Percentiles rank a stretch among this genome's conserved stretches.
Evolutionary conservation across 2,329 filamentous ascomycete genomes (phyloP).

Genomic region (Alternaria viburni): DNA sequence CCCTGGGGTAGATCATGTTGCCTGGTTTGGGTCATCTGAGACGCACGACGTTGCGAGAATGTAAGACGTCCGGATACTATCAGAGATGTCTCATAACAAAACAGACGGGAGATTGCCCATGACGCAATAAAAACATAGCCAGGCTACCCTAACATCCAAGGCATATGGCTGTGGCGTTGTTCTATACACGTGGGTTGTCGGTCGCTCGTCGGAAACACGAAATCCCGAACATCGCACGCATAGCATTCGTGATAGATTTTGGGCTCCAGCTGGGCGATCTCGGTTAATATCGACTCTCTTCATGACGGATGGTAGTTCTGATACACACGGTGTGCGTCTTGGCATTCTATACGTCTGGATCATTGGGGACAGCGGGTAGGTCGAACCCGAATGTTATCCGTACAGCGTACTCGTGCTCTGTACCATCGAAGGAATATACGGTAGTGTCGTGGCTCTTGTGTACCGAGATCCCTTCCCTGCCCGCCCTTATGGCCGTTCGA

Average conservation of each 20-base stretch:
- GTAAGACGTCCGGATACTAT: slow-evolving; percentile 25
- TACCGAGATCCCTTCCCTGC: neutral
- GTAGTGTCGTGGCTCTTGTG: neutral
- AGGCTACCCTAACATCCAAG: neutral
- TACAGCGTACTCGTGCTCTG: neutral
- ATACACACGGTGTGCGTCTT: neutral
- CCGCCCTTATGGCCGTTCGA: neutral
- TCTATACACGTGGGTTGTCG: neutral
- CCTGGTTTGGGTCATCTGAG: slow-evolving; percentile 21
- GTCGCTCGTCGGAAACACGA: slow-evolving; percentile 4
- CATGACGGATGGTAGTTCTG: neutral
- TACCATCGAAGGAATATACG: neutral
- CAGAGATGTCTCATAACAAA: slow-evolving; percentile 10
- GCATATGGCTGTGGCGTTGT: neutral
- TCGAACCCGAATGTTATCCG: neutral
- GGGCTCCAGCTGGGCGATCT: neutral
- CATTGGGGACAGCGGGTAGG: neutral
- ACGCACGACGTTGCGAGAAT: slow-evolving; percentile 31
- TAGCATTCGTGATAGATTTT: neutral
- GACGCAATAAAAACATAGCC: neutral
- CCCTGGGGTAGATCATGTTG: slow-evolving; percentile 9
- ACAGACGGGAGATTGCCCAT: neutral
- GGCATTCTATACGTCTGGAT: neutral
- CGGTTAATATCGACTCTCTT: neutral
- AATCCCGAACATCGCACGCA: neutral